Evolutionary conservation across 805 yeast species (phyloP), one percentile per base, ranked within the genome.

Genomic region (Metschnikowia anglica): DNA sequence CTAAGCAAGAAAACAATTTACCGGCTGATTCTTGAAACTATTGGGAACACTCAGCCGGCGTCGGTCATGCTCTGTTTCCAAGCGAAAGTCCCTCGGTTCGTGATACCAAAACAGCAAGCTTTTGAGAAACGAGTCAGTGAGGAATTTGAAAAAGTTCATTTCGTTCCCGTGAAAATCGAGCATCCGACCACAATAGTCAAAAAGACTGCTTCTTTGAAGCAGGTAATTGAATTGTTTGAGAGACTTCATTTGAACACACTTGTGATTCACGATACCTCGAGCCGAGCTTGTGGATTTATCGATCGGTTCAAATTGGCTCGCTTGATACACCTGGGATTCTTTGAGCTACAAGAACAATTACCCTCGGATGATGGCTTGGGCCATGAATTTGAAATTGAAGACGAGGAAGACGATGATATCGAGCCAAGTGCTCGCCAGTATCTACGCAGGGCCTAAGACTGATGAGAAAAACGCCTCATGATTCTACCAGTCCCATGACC

Each of bases 171-270:
- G 9, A 43, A 29, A 15, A 19, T 41, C 17, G 48, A 48, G 25
- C 37, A 53, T 18, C 52, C 61, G 3, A 54, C 54, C 15, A 48
- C 66, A 11, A 51, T 61, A 1, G 49, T 65, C 20, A 65, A 65
- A 44, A 64, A 62, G 30, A 39, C 46, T 17, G 59, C 68, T 1
- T 65, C 73, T 2, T 47, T 63, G 12, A 52, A 65, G 8, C 54
- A 63, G 16, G 58, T 66, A 10, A 41, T 70, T 15, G 72, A 70
- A 44, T 51, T 59, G 11, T 70, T 70, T 46, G 74, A 70, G 42
- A 63, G 68, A 34, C 52, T 70, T 33, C 61, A 63, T 37, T 44
- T 68, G 49, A 70, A 70, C 54, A 61, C 65, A 44, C 53, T 66
- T 12, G 56, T 66, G 1, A 55, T 70, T 11, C 47, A 53, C 44